A percentile compares a stretch with the other conserved stretches of the same genome.
Evolutionary conservation across 1,284 basidiomycete genomes (phyloP).

Genomic region (Malassezia vespertilionis): DNA sequence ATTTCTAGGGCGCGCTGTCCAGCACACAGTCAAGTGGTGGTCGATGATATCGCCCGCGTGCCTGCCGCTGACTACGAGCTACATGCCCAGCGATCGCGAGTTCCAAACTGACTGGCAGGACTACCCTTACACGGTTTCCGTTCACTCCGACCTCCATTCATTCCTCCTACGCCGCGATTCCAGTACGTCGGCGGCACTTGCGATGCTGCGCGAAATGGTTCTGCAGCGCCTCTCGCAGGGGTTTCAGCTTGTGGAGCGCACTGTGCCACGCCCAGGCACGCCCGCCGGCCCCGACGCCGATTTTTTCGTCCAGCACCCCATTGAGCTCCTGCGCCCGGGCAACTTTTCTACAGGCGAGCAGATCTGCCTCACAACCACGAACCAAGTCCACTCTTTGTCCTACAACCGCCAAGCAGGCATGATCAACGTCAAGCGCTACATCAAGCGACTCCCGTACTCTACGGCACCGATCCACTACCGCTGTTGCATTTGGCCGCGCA

Average conservation of each 20-base stretch:
- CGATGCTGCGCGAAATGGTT: conserved; percentile 83
- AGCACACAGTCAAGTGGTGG: conserved; percentile 86
- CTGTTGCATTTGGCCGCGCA: conserved; percentile 84
- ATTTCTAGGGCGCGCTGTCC: conserved; percentile 63
- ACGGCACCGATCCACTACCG: conserved; percentile 62
- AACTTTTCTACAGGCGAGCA: conserved; percentile 50
- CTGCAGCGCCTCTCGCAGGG: conserved; percentile 83
- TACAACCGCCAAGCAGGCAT: conserved; percentile 66
- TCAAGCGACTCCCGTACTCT: conserved; percentile 60
- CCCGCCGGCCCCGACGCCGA: conserved; percentile 20
- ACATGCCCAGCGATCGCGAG: conserved; percentile 39
- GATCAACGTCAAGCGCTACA: conserved; percentile 77
- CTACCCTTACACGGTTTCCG: conserved; percentile 40
- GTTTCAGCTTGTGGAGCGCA: conserved; percentile 71
- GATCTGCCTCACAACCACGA: conserved; percentile 83
- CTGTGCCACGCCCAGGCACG: conserved; percentile 3
- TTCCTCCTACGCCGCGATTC: conserved; percentile 48
- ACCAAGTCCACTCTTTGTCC: conserved; percentile 83
- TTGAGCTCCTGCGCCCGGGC: conserved; percentile 43
- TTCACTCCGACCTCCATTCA: conserved; percentile 36
- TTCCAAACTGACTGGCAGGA: conserved; percentile 40
- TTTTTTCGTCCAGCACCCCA: conserved; percentile 32
- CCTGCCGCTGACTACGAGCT: conserved; percentile 80
- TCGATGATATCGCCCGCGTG: conserved; percentile 58
- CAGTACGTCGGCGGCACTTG: conserved; percentile 59